phyloP scores from a whole-genome alignment of 192 early-diverging fungal genomes.

The Powellomyces hirtus region DNA sequence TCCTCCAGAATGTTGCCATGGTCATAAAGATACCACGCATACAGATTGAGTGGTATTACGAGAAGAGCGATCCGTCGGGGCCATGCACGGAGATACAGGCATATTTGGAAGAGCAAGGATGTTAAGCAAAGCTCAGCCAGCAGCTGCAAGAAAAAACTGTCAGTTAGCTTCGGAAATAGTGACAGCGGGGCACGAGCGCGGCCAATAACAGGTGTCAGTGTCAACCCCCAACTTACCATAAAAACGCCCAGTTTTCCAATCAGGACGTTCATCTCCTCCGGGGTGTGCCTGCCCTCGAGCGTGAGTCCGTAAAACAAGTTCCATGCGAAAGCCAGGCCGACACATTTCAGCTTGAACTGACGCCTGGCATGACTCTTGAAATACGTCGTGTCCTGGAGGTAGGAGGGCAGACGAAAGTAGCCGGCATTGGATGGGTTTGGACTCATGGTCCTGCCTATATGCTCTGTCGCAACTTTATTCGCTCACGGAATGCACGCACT shows the following conservation, averaged over 20 bases:
- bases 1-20: slow-evolving; percentile 3
- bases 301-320: background rate
- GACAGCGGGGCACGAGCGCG: no score
- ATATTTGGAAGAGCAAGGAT: background rate
- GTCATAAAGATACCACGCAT: slow-evolving; percentile 5
- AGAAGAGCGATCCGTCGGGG: background rate
- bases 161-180: no score
- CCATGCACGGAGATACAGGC: background rate
- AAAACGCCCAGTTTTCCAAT: slow-evolving; percentile 2
- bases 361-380: background rate
- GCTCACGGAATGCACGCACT: no score
- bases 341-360: background rate
- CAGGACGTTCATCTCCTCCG: slow-evolving; percentile 1
- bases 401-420: background rate
- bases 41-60: background rate
- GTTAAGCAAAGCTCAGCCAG: background rate
- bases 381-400: background rate
- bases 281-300: slow-evolving; percentile 3
- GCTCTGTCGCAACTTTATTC: no score
- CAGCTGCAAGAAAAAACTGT: background rate
- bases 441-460: no score
- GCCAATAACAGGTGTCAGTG: background rate
- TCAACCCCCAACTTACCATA: background rate
- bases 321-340: background rate
- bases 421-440: background rate